Percentiles rank a stretch among this genome's conserved stretches.
Conservation (phyloP, 2,329 filamentous ascomycete species). For the Thelonectria olida region DNA sequence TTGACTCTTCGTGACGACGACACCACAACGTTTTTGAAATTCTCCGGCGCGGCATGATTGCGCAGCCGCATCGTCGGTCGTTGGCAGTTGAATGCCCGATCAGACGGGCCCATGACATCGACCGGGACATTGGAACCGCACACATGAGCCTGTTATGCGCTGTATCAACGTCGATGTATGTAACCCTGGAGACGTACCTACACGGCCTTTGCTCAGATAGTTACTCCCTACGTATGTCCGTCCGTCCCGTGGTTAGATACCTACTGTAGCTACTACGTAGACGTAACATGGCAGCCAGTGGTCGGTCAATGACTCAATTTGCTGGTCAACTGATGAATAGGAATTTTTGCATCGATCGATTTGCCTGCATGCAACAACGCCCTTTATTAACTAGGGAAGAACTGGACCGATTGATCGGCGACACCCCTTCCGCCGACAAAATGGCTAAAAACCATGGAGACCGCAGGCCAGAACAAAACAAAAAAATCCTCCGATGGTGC, state of each 20-base stretch:
- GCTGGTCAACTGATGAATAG: conserved; percentile 12
- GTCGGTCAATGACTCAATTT: conserved; percentile 2
- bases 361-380: neutral
- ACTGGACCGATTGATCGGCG: conserved; percentile 16
- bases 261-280: no score
- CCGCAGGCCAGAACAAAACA: neutral
- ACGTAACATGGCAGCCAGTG: neutral
- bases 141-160: neutral
- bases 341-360: conserved; percentile 8
- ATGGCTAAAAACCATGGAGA: no score
- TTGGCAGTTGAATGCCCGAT: neutral
- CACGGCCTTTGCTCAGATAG: no score
- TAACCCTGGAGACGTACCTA: neutral
- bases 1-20: neutral
- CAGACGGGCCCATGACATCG: neutral
- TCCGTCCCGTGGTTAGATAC: neutral
- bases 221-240: no score
- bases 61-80: neutral
- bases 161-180: conserved; percentile 11
- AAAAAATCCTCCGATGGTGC: conserved; percentile 20
- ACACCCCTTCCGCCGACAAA: neutral
- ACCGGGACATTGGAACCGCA: neutral
- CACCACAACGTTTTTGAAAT: conserved; percentile 7
- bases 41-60: conserved; percentile 7
- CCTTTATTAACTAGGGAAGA: no score